Conservation (phyloP, 1,284 basidiomycete genomes). For the Melanopsichium pennsylvanicum region DNA sequence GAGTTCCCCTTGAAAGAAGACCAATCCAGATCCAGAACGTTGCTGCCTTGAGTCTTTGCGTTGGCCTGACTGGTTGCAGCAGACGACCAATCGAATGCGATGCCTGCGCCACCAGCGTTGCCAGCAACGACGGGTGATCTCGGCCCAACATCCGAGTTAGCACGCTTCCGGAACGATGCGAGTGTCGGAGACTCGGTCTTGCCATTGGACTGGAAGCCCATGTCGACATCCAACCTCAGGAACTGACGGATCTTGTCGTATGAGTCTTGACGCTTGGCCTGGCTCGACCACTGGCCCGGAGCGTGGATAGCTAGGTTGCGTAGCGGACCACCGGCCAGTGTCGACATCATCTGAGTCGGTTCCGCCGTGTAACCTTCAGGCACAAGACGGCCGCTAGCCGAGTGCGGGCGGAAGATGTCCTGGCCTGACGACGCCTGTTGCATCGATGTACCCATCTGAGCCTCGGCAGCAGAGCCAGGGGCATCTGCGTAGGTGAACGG, state of each 20-base stretch:
- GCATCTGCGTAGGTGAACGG: constrained; percentile 26
- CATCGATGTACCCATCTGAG: constrained; percentile 2
- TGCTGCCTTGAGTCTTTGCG: constrained; percentile 6
- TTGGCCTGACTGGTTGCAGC: constrained; percentile 13
- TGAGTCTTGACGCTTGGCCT: constrained; percentile 52
- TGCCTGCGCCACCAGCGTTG: constrained; percentile 8
- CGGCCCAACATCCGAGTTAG: constrained; percentile 51
- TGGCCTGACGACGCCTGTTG: constrained; percentile 4
- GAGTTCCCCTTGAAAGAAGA: constrained; percentile 16
- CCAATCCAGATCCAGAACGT: constrained; percentile 22
- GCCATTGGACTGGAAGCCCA: constrained; percentile 45
- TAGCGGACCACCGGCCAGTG: constrained; percentile 19
- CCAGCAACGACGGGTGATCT: constrained; percentile 37
- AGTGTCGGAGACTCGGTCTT: constrained; percentile 46
- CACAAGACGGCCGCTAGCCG: constrained; percentile 24
- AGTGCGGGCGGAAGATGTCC: constrained; percentile 18
- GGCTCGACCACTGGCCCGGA: constrained; percentile 44
- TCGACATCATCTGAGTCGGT: constrained; percentile 30
- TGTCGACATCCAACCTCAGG: constrained; percentile 53
- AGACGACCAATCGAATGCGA: constrained; percentile 40
- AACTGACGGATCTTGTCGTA: constrained; percentile 56
- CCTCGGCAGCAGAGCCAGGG: neutral
- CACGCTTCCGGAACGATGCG: constrained; percentile 41
- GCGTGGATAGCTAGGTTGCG: constrained; percentile 15
- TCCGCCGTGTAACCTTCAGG: constrained; percentile 29